Conservation (phyloP, 2,329 filamentous ascomycete genomes). For the Pseudogymnoascus sp. region DNA sequence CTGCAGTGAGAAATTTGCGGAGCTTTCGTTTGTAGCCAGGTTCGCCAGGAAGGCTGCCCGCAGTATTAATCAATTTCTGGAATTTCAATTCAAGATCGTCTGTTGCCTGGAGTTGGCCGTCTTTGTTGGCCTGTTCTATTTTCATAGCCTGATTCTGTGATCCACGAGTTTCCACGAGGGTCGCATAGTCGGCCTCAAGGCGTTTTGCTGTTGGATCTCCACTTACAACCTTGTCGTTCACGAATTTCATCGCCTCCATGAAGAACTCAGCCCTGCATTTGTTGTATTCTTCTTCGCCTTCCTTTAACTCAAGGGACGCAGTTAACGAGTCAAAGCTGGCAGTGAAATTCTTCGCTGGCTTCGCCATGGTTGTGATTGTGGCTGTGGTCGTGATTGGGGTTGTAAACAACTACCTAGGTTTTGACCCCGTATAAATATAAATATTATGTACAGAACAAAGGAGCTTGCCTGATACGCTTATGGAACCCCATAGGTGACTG, state of each 20-base stretch:
- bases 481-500: not conserved
- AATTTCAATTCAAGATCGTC: not conserved
- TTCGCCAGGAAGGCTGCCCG: not conserved
- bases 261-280: not conserved
- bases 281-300: not conserved
- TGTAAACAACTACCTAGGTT: not conserved
- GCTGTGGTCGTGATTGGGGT: too few species aligned
- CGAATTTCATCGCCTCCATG: not conserved
- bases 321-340: not conserved
- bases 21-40: not conserved
- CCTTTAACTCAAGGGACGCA: not conserved
- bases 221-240: not conserved
- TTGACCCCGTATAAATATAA: not conserved
- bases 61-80: not conserved
- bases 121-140: not conserved
- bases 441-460: not conserved
- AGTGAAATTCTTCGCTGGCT: not conserved
- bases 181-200: not conserved
- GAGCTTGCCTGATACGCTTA: not conserved
- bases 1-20: not conserved
- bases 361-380: not conserved
- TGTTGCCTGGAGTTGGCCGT: not conserved
- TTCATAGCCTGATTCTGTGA: not conserved
- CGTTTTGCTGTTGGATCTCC: not conserved
- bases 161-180: not conserved